Percentiles rank a stretch among this genome's conserved stretches.
Evolutionary conservation across 2,329 filamentous ascomycete genomes (phyloP).

Genomic region (Zarea fungicola): DNA sequence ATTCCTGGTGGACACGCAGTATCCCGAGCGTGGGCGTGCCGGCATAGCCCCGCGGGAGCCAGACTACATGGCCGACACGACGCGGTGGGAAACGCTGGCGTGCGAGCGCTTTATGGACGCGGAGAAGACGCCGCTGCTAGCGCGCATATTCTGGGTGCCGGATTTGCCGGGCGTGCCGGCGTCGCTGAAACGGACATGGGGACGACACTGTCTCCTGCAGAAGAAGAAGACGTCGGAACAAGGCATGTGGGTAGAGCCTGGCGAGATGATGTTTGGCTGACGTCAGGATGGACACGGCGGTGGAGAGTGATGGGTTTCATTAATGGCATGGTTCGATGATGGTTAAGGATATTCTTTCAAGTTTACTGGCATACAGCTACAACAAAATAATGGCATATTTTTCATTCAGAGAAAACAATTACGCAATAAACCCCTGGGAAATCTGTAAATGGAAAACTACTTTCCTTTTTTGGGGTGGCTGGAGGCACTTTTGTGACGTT

Average conservation of each 20-base stretch:
- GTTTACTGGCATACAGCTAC: no score
- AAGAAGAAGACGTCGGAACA: slow-evolving; percentile 35
- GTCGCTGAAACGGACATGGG: slow-evolving; percentile 71
- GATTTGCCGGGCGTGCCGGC: slow-evolving; percentile 64
- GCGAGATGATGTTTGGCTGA: slow-evolving; percentile 16
- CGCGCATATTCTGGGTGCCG: slow-evolving; percentile 78
- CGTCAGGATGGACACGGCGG: slow-evolving; percentile 4
- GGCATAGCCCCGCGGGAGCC: slow-evolving; percentile 57
- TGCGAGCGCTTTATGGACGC: slow-evolving; percentile 81
- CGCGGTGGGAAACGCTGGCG: slow-evolving; percentile 71
- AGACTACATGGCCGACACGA: slow-evolving; percentile 66
- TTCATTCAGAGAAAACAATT: no score
- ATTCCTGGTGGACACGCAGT: slow-evolving; percentile 84
- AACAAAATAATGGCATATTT: no score
- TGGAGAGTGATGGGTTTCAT: not conserved
- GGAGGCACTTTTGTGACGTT: slow-evolving; percentile 5
- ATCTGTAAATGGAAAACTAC: no score
- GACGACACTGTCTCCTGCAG: slow-evolving; percentile 77
- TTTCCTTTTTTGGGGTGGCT: not conserved
- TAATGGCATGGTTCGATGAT: no score
- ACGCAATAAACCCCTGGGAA: not conserved
- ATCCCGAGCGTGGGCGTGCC: slow-evolving; percentile 56
- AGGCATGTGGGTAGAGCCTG: slow-evolving; percentile 15
- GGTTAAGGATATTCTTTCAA: no score
- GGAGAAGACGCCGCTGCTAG: slow-evolving; percentile 64